Evolutionary conservation across 2,329 filamentous ascomycete genomes (phyloP).

Genomic region (Shiraia bambusicola): DNA sequence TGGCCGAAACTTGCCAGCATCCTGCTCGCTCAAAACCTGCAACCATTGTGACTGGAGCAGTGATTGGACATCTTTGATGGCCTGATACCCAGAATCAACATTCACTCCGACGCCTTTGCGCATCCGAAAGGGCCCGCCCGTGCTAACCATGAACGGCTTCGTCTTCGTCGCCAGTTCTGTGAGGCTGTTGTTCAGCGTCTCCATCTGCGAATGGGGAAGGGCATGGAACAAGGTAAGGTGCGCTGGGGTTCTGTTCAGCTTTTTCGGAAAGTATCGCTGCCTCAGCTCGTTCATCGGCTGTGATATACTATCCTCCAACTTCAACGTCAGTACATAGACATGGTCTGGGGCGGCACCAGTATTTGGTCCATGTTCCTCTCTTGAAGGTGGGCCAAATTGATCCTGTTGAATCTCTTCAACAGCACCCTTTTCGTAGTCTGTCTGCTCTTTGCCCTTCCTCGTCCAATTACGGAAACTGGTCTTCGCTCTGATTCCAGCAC

Average conservation of each 20-base stretch:
- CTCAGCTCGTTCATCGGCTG: slow-evolving; percentile 44
- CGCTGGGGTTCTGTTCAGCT: slow-evolving; percentile 47
- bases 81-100: slow-evolving; percentile 34
- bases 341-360: slow-evolving; percentile 34
- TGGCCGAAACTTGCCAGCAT: slow-evolving; percentile 42
- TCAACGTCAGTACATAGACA: slow-evolving; percentile 49
- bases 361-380: slow-evolving; percentile 33
- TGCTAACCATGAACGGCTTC: slow-evolving; percentile 41
- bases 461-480: slow-evolving; percentile 18
- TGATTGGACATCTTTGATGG: slow-evolving; percentile 40
- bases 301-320: slow-evolving; percentile 43
- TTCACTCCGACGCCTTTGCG: slow-evolving; percentile 46
- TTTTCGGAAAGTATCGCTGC: slow-evolving; percentile 46
- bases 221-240: slow-evolving; percentile 52
- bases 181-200: slow-evolving; percentile 38
- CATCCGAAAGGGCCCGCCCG: slow-evolving; percentile 45
- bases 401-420: slow-evolving; percentile 13
- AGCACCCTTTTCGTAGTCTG: slow-evolving; percentile 5
- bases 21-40: slow-evolving; percentile 47
- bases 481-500: slow-evolving; percentile 11
- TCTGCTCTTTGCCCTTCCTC: slow-evolving; percentile 11
- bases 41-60: slow-evolving; percentile 42
- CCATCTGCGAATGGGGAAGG: slow-evolving; percentile 45
- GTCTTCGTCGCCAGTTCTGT: slow-evolving; percentile 30
- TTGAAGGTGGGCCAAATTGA: slow-evolving; percentile 5